Conservation (phyloP, 1,139 yeast genomes). For the Kodamaea suecica region DNA sequence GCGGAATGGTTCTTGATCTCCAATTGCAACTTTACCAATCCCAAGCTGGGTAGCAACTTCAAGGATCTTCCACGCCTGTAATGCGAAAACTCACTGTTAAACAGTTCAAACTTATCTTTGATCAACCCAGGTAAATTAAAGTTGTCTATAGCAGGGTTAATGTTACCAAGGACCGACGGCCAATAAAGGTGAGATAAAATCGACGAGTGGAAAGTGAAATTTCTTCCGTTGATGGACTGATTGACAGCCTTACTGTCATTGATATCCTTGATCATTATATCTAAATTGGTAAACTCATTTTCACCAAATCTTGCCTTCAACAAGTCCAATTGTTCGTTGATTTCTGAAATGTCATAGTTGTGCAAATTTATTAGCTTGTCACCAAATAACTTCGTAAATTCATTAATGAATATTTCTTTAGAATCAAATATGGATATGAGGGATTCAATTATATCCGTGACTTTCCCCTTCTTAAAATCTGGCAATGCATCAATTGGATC, state of each 20-base stretch:
- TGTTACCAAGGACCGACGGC: slow-evolving; percentile 42
- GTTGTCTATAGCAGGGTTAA: slow-evolving; percentile 29
- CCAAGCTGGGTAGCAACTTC: slow-evolving; percentile 56
- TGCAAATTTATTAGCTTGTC: slow-evolving; percentile 50
- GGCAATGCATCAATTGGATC: slow-evolving; percentile 93
- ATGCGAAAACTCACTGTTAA: slow-evolving; percentile 37
- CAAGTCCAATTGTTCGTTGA: slow-evolving; percentile 44
- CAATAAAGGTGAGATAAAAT: slow-evolving; percentile 48
- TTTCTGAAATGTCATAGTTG: slow-evolving; percentile 43
- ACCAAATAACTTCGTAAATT: slow-evolving; percentile 67
- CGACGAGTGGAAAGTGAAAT: slow-evolving; percentile 21
- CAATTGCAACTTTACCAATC: slow-evolving; percentile 59
- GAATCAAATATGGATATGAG: slow-evolving; percentile 75
- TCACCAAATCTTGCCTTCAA: slow-evolving; percentile 68
- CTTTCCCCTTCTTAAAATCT: slow-evolving; percentile 67
- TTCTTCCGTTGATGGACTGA: slow-evolving; percentile 18
- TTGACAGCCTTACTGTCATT: slow-evolving; percentile 48
- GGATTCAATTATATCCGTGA: slow-evolving; percentile 68
- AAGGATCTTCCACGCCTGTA: slow-evolving; percentile 59
- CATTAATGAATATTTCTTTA: slow-evolving; percentile 69
- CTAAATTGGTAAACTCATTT: slow-evolving; percentile 61
- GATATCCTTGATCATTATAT: slow-evolving; percentile 83
- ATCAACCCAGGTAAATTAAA: slow-evolving; percentile 49
- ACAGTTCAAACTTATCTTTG: slow-evolving; percentile 36
- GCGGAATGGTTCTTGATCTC: slow-evolving; percentile 43